phyloP scores from a whole-genome alignment of 2,329 filamentous ascomycete genomes.

The Thielaviopsis musarum region DNA sequence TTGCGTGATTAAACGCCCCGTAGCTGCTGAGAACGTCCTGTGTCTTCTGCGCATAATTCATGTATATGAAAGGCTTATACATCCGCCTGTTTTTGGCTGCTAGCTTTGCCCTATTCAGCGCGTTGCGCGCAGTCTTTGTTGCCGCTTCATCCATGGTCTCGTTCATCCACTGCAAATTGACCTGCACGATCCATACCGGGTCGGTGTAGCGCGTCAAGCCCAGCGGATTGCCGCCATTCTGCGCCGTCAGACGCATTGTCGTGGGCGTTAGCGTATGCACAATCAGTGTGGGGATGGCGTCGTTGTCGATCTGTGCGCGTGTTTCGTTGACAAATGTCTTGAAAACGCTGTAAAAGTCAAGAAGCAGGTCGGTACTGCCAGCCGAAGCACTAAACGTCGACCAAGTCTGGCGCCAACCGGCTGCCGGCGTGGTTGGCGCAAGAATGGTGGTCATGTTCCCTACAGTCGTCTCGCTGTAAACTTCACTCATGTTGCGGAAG shows the following conservation, averaged over 20 bases:
- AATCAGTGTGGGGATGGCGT: constrained; percentile 16
- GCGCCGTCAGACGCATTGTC: constrained; percentile 20
- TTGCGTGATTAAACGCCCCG: constrained; percentile 21
- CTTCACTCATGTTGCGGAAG: neutral
- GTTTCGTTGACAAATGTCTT: constrained; percentile 19
- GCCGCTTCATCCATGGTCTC: constrained; percentile 13
- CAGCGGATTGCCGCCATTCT: constrained; percentile 23
- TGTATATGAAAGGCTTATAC: constrained; percentile 18
- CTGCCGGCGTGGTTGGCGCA: neutral
- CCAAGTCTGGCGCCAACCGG: constrained; percentile 4
- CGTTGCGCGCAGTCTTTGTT: constrained; percentile 11
- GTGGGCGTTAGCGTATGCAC: constrained; percentile 26
- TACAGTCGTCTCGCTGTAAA: neutral
- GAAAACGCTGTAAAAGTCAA: constrained; percentile 16
- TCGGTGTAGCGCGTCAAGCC: constrained; percentile 19
- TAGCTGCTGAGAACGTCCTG: constrained; percentile 25
- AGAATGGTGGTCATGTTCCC: neutral
- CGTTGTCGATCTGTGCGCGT: constrained; percentile 1
- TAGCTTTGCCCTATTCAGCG: constrained; percentile 13
- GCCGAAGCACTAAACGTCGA: constrained; percentile 11
- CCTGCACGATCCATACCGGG: constrained; percentile 14
- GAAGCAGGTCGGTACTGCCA: constrained; percentile 17
- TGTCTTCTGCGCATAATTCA: constrained; percentile 26
- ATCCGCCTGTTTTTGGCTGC: constrained; percentile 2
- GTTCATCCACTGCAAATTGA: constrained; percentile 15